These are phyloP conservation scores for Cicer yamashitae DNA, from an alignment of 306 rosid species.

Conservation along the genomic window DNA sequence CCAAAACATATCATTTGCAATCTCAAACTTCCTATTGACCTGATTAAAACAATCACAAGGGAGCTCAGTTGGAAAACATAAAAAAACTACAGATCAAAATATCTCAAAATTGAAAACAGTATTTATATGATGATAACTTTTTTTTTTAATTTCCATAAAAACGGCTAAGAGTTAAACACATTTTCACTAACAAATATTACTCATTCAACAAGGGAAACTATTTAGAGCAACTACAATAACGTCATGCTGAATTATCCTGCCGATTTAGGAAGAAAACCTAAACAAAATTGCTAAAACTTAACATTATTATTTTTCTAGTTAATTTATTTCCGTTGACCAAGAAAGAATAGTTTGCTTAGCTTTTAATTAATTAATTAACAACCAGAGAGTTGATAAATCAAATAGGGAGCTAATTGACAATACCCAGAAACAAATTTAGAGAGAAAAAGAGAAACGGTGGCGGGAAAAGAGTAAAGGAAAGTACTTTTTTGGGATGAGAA, in stretches of 20 bases:
- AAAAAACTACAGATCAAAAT: constrained; percentile 7
- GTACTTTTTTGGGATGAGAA: constrained; percentile 48
- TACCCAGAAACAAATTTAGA: background rate
- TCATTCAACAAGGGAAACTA: background rate
- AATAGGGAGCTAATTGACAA: constrained; percentile 15
- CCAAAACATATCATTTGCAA: constrained; percentile 78
- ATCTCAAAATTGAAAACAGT: constrained; percentile 13
- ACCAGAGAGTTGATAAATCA: background rate
- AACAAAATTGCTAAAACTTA: background rate
- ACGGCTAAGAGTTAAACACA: background rate
- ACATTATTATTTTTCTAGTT: background rate
- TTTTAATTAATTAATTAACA: background rate
- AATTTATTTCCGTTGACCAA: background rate
- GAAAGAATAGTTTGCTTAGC: background rate
- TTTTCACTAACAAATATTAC: background rate
- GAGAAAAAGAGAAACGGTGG: background rate
- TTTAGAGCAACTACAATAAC: constrained; percentile 1
- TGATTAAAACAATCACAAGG: constrained; percentile 43
- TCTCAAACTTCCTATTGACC: constrained; percentile 68
- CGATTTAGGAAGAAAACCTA: constrained; percentile 19
- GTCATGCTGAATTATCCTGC: background rate
- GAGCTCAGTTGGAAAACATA: constrained; percentile 11
- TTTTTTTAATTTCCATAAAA: constrained; percentile 1
- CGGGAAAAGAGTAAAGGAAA: constrained; percentile 35
- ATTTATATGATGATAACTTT: background rate